Base-by-base conservation (phyloP, 192 early-diverging fungal genomes). In the Cetraspora pellucida region DNA sequence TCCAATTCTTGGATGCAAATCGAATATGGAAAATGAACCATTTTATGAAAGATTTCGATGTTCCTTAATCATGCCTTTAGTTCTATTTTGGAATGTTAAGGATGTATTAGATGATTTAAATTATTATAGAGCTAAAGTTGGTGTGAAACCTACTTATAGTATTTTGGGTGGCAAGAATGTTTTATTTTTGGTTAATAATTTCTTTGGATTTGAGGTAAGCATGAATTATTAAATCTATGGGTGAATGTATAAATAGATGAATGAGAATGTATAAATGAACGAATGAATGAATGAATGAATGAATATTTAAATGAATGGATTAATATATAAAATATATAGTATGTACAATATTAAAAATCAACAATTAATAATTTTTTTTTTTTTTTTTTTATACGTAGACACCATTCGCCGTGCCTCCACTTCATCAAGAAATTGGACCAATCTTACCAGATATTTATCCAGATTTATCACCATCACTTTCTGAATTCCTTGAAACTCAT, bases 361-460 rank as follows among this genome's bases (percentile, higher is more conserved):
- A 6, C 3, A 6, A 37, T 37, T n/a, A n/a, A 37, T 37, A 37
- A 37, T 37, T 37, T 37, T 37, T 37, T n/a, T n/a, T n/a, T n/a
- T n/a, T n/a, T n/a, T n/a, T n/a, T n/a, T n/a, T n/a, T n/a, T n/a
- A 17, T 63, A 17, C 30, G 17, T 44, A 64, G 13, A 17, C 10
- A 70, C 37, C 37, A 37, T 37, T 37, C 7, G 37, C 37, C 7
- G 37, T 37, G 37, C 37, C 37, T 7, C 37, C 37, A 37, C 0
- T 37, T 47, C n/a, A 23, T 47, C 11, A 72, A 52, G 70, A 72
- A 43, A 59, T 84, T 67, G 83, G 83, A 1, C 83, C 83, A 3
- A 77, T 84, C 19, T 70, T 84, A 47, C 68, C 74, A 52, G 54
- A 76, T 65, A 19, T 25, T 0, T 79, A 82, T 31, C 50, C 14